Conservation (phyloP, 768 basidiomycete species). For the Boletus pseudo-olivaceus region DNA sequence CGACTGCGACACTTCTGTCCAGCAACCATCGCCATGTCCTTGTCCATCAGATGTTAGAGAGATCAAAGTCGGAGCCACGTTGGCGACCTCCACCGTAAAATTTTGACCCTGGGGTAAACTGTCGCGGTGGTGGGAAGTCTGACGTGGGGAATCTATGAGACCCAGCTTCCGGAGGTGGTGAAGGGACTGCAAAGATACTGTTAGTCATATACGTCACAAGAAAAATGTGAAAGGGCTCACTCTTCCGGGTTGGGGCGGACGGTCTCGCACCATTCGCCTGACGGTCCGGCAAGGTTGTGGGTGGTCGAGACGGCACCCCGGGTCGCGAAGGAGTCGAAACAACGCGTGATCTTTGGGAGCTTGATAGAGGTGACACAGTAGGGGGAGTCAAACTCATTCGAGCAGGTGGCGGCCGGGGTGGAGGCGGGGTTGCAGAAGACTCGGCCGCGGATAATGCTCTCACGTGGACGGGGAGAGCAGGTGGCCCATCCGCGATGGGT, state of each 20-base stretch:
- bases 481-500: constrained; percentile 24
- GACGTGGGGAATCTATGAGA: constrained; percentile 70
- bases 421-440: constrained; percentile 32
- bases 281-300: constrained; percentile 13
- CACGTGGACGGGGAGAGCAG: constrained; percentile 36
- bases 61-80: constrained; percentile 71
- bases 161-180: constrained; percentile 62
- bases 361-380: constrained; percentile 7
- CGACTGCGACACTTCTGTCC: not conserved
- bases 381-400: constrained; percentile 24
- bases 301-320: constrained; percentile 14
- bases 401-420: constrained; percentile 28
- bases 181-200: constrained; percentile 39
- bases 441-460: constrained; percentile 45
- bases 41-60: constrained; percentile 33
- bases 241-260: constrained; percentile 43
- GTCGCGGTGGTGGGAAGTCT: constrained; percentile 76
- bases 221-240: constrained; percentile 33
- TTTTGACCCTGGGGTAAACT: constrained; percentile 48
- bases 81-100: constrained; percentile 63
- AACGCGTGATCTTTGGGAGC: constrained; percentile 23
- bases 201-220: constrained; percentile 5
- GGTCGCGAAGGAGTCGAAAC: constrained; percentile 23
- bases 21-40: not conserved
- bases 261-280: constrained; percentile 31